A percentile compares a stretch with the other conserved stretches of the same genome.
Evolutionary conservation across 371 early-diverging fungal genomes (phyloP).

Genomic region (Rhizopus sp.): DNA sequence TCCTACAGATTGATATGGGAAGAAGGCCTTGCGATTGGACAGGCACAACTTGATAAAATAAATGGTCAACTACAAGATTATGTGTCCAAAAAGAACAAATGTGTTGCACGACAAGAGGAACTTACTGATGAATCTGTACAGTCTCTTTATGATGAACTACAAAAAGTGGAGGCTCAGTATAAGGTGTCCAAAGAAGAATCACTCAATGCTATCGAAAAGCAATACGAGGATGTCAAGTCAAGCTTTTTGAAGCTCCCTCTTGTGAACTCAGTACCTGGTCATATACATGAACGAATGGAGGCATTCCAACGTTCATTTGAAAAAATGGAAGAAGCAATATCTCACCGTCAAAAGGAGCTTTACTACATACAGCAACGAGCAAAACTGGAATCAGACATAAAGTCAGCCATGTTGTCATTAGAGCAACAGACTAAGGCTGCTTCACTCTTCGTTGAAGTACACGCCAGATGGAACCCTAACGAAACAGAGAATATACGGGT

Average conservation of each 20-base stretch:
- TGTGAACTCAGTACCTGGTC: constrained; percentile 20
- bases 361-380: constrained; percentile 21
- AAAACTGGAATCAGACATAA: constrained; percentile 15
- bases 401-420: constrained; percentile 9
- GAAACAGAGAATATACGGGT: neutral
- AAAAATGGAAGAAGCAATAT: constrained; percentile 21
- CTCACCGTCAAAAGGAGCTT: constrained; percentile 23
- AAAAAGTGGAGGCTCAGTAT: constrained; percentile 9
- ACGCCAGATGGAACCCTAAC: constrained; percentile 22
- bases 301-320: constrained; percentile 1
- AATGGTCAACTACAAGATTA: constrained; percentile 20
- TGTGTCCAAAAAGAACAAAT: constrained; percentile 29
- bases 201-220: neutral
- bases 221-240: constrained; percentile 5
- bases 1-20: constrained; percentile 24
- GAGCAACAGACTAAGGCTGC: constrained; percentile 13
- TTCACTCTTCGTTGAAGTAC: constrained; percentile 13
- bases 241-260: constrained; percentile 21
- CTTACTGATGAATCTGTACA: constrained; percentile 7
- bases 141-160: constrained; percentile 2
- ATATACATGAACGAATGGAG: constrained; percentile 27
- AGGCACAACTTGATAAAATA: constrained; percentile 11
- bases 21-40: constrained; percentile 1
- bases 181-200: constrained; percentile 1
- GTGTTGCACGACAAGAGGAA: constrained; percentile 28